Base-by-base conservation (phyloP, 2,329 filamentous ascomycete species). In the Alternaria sp. region DNA sequence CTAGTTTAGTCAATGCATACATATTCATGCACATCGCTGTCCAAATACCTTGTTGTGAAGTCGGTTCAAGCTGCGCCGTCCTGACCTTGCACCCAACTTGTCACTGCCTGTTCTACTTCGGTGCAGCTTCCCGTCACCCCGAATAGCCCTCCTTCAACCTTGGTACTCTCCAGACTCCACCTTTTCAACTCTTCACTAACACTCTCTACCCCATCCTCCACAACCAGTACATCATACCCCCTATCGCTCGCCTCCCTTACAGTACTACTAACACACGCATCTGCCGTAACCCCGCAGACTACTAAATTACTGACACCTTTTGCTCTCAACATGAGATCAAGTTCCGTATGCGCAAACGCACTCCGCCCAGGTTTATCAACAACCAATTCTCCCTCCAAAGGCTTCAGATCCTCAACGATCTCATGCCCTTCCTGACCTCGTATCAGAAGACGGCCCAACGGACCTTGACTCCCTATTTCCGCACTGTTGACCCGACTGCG, bases 371-470 rank as follows among this genome's bases (percentile, higher is more conserved):
- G 84, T 70, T 87, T 86, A 71, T 87, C 85, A 44, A 87, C 82
- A 9, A 86, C 78, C 0, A 36, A 3, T 36, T 36, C 32, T 14
- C 14, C 32, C 32, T 36, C 14, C 32, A 3, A 14, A 14, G 85
- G 85, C 58, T 81, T 81, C 32, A 87, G 73, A 65, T 89, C 86
- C 8, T 81, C 76, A 18, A 89, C 81, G 30, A 84, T 87, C 48
- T 85, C 86, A 68, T 88, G 86, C 1, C 87, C 87, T 36, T 36
- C 12, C 5, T 36, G 32, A 36, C 32, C 32, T 6, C 32, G 32
- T 25, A 89, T 79, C 4, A 89, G 76, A 3, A 89, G 80, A n/a
- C 84, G 83, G 1, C 87, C 87, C 45, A 88, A 73, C 1, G 86
- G 86, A 0, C 87, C 86, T 14, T 63, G 74, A 11, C 82, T 81